A percentile compares a stretch with the other conserved stretches of the same genome.
phyloP scores from a whole-genome alignment of 2,329 filamentous ascomycete genomes.

The Calonectria montana region DNA sequence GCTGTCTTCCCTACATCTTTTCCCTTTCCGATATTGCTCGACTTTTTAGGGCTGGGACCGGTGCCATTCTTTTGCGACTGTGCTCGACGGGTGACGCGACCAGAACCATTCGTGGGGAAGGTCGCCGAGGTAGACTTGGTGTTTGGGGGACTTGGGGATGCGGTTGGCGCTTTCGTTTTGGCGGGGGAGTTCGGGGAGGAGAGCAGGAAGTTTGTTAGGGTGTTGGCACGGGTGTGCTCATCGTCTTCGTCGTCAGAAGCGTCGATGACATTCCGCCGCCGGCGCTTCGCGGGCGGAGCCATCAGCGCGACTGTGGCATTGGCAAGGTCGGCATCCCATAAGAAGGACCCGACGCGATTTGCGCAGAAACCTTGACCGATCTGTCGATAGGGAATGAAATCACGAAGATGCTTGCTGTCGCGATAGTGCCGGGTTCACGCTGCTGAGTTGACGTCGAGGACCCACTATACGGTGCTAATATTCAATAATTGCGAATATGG shows the following conservation, averaged over 20 bases:
- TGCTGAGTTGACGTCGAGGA: constrained; percentile 30
- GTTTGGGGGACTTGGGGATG: constrained; percentile 57
- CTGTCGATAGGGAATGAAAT: neutral
- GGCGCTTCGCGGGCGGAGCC: constrained; percentile 69
- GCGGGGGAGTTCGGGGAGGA: constrained; percentile 61
- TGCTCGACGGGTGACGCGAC: constrained; percentile 39
- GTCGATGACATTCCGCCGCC: constrained; percentile 66
- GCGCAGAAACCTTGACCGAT: neutral
- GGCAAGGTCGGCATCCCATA: constrained; percentile 39
- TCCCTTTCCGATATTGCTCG: constrained; percentile 50
- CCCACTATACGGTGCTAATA: constrained; percentile 30
- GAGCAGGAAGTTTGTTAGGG: constrained; percentile 64
- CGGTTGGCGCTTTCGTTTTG: constrained; percentile 45
- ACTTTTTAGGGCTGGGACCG: constrained; percentile 53
- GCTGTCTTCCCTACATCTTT: constrained; percentile 66
- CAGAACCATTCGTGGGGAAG: constrained; percentile 35
- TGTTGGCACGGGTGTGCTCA: constrained; percentile 56
- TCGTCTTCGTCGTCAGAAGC: constrained; percentile 64
- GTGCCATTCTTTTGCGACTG: constrained; percentile 44
- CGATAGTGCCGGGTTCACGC: constrained; percentile 33
- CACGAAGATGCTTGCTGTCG: constrained; percentile 23
- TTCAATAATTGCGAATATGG: neutral
- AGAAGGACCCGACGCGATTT: constrained; percentile 19
- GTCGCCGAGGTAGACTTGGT: constrained; percentile 33
- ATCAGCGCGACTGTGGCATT: constrained; percentile 55